phyloP scores from a whole-genome alignment of 495 filamentous ascomycete species.

The Podospora bellae-mahoneyi region DNA sequence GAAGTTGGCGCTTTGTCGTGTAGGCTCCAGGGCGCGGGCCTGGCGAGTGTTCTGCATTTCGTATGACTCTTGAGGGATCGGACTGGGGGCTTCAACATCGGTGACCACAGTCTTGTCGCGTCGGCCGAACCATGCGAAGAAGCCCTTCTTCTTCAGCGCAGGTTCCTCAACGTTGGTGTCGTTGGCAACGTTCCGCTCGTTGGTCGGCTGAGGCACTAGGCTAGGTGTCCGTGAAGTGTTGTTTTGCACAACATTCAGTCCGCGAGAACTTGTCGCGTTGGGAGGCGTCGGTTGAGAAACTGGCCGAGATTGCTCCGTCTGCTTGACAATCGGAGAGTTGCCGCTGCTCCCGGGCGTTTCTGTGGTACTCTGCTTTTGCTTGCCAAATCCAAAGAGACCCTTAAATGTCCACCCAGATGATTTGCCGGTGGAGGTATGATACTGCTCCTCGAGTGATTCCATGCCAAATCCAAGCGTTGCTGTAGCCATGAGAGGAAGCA shows the following conservation, averaged over 20 bases:
- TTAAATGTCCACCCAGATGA: conserved; percentile 13
- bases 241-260: neutral
- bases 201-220: neutral
- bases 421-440: neutral
- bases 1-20: neutral
- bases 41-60: neutral
- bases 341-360: neutral
- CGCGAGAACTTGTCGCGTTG: neutral
- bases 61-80: neutral
- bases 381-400: conserved; percentile 8
- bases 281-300: neutral
- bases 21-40: neutral
- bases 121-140: conserved; percentile 1
- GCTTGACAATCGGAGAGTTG: neutral
- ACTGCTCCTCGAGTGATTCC: conserved; percentile 15
- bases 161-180: neutral
- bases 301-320: neutral
- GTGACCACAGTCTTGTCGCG: conserved; percentile 2
- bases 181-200: neutral
- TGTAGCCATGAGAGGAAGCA: conserved; percentile 16
- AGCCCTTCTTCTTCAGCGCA: neutral
- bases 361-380: neutral
- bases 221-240: neutral
- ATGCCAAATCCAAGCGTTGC: conserved; percentile 16
- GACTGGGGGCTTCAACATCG: conserved; percentile 2